These are phyloP conservation scores for Elsinoe ampelina DNA, from an alignment of 2,329 filamentous ascomycete genomes.

Conservation along the genomic window DNA sequence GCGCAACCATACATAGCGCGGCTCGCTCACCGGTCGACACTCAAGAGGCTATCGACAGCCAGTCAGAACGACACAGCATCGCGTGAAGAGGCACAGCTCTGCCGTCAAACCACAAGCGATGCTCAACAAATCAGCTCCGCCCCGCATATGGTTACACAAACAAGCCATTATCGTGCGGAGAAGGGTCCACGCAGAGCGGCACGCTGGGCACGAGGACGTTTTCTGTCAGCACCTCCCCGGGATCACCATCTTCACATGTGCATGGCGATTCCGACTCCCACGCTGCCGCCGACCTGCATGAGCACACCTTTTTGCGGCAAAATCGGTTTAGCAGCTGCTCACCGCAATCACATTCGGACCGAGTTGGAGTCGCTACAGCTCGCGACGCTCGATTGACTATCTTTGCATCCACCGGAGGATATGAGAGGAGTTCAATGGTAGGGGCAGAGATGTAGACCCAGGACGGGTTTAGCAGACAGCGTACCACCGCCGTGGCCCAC, in stretches of 20 bases:
- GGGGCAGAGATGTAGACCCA: too few relatives aligned
- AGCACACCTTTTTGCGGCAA: not conserved
- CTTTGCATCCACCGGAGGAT: too few relatives aligned
- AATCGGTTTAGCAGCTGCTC: too few relatives aligned
- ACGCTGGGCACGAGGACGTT: not conserved
- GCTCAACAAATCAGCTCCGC: not conserved
- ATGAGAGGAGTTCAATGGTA: too few relatives aligned
- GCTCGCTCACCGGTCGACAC: not conserved
- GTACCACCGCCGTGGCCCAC: too few relatives aligned
- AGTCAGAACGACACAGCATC: not conserved
- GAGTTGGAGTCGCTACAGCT: not conserved
- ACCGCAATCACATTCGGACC: too few relatives aligned
- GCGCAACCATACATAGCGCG: not conserved
- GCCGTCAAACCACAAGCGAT: not conserved
- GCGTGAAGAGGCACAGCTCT: not conserved
- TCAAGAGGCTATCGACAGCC: not conserved
- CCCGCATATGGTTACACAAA: not conserved
- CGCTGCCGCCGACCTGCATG: not conserved
- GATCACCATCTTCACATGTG: not conserved
- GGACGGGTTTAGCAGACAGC: too few relatives aligned
- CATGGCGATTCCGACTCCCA: not conserved
- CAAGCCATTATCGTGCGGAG: not conserved
- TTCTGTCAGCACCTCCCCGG: not conserved
- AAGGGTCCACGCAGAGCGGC: not conserved
- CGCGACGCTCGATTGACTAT: not conserved